Evolutionary conservation across 306 rosid genomes (phyloP), one percentile per base, ranked within the genome.

Genomic region (Trichosanthes truncata): DNA sequence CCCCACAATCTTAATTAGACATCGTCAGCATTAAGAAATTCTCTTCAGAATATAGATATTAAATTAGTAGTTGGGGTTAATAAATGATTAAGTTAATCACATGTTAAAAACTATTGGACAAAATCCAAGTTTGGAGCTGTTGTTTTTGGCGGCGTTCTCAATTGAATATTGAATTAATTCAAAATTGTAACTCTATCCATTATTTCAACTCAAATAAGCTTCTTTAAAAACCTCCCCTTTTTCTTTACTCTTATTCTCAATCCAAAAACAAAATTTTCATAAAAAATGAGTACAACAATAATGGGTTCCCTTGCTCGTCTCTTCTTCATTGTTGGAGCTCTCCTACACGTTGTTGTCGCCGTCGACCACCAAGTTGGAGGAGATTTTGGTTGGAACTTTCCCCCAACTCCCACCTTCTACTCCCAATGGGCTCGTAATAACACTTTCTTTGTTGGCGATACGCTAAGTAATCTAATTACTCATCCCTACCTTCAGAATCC

Each of bases 351-450:
- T 14, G 52, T 40, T 3, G 35, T 4, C 5, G 76, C 36, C 7
- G 10, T 69, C 2, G 76, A 40, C 11, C 33, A 69, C 55, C 4
- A 23, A 8, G 63, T 75, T 6, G 79, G 79, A 25, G 79, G 62
- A 5, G 38, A 46, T 48, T 51, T 75, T 31, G 63, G 79, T 48
- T 75, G 79, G 79, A 75, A 75, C 46, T 26, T 75, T 2, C 79
- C 79, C 3, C 79, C 46, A 9, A 51, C 33, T 21, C 60, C 8
- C 20, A 48, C 61, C 1, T 75, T 75, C 46, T 75, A 7, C 31
- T 75, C 79, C 9, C 20, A 75, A 10, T 75, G 79, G 79, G 79
- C 61, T 75, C 25, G 62, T 55, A 29, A 51, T 29, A 75, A 11
- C 9, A 75, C 79, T 18, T 75, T 74, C 17, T 49, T 45, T 0